These are phyloP conservation scores for Taphrina confusa DNA, from an alignment of 1,139 yeast species.

Conservation along the genomic window DNA sequence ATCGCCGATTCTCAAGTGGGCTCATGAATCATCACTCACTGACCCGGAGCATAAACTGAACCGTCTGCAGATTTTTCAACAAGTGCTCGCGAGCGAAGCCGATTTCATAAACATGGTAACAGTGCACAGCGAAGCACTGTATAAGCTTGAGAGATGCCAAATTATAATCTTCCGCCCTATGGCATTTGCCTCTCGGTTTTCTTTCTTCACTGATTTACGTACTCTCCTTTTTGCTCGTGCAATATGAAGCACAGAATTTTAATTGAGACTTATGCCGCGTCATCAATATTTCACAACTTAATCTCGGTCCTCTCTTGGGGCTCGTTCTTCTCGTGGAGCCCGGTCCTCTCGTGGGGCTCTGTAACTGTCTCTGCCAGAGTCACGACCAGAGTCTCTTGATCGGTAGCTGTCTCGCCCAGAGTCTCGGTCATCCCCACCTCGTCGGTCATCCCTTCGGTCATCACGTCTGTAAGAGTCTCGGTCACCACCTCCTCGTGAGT, in stretches of 20 bases:
- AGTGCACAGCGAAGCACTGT: conserved; percentile 15
- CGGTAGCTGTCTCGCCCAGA: conserved; percentile 28
- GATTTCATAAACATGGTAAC: neutral
- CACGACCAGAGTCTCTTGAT: conserved; percentile 20
- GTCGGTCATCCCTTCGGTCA: conserved; percentile 26
- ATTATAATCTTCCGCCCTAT: conserved; percentile 6
- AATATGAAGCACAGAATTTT: neutral
- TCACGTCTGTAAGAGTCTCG: conserved; percentile 34
- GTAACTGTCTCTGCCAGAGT: conserved; percentile 27
- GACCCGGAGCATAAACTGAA: too few relatives aligned
- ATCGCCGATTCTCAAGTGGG: too few relatives aligned
- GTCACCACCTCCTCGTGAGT: conserved; percentile 34
- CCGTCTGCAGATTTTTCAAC: too few relatives aligned
- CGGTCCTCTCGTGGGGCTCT: conserved; percentile 32
- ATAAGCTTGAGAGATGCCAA: neutral
- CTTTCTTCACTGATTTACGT: conserved; percentile 9
- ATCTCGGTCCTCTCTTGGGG: conserved; percentile 28
- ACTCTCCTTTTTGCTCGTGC: neutral
- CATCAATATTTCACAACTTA: neutral
- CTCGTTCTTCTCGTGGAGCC: conserved; percentile 19
- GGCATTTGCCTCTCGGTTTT: conserved; percentile 1
- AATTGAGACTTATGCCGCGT: neutral
- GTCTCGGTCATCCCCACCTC: conserved; percentile 31
- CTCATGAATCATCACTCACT: too few relatives aligned
- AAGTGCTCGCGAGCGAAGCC: conserved; percentile 9